A percentile compares a stretch with the other conserved stretches of the same genome.
Evolutionary conservation across 805 yeast species (phyloP).

Genomic region (Candida hungchunana): DNA sequence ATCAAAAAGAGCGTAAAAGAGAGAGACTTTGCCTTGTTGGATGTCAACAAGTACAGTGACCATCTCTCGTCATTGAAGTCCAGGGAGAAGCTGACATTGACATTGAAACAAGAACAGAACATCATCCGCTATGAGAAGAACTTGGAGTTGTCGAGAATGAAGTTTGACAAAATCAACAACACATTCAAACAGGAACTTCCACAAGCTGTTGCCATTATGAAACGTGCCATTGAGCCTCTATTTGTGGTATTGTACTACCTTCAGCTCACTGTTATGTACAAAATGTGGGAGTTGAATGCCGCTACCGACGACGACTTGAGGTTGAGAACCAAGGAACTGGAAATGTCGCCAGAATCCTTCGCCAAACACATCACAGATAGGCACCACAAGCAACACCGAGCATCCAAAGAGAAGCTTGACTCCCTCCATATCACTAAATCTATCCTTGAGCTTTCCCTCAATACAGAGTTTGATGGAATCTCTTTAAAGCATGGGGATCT

Average conservation of each 20-base stretch:
- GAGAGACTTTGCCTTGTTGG: constrained; percentile 34
- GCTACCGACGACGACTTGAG: constrained; percentile 8
- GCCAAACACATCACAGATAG: constrained; percentile 4
- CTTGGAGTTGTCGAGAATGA: constrained; percentile 29
- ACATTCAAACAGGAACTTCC: constrained; percentile 46
- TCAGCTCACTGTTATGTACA: constrained; percentile 34
- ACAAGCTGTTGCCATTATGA: constrained; percentile 32
- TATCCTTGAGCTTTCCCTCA: constrained; percentile 6
- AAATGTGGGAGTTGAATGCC: constrained; percentile 23
- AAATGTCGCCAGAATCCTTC: constrained; percentile 6
- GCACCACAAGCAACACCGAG: constrained; percentile 4
- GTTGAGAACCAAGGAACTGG: constrained; percentile 11
- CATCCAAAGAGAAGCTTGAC: constrained; percentile 2
- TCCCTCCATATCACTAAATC: constrained; percentile 10
- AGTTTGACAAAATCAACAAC: constrained; percentile 35
- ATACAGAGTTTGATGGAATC: constrained; percentile 1
- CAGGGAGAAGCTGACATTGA: constrained; percentile 24
- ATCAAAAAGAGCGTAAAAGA: constrained; percentile 29
- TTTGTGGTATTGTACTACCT: constrained; percentile 33
- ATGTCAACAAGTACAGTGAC: constrained; percentile 33
- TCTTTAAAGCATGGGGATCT: neutral
- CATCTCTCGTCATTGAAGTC: constrained; percentile 19
- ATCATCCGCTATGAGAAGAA: constrained; percentile 30
- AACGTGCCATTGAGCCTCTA: constrained; percentile 29
- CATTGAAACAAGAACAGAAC: constrained; percentile 36